These are phyloP conservation scores for Penicillium turbatum DNA, from an alignment of 495 filamentous ascomycete species.

Conservation along the genomic window DNA sequence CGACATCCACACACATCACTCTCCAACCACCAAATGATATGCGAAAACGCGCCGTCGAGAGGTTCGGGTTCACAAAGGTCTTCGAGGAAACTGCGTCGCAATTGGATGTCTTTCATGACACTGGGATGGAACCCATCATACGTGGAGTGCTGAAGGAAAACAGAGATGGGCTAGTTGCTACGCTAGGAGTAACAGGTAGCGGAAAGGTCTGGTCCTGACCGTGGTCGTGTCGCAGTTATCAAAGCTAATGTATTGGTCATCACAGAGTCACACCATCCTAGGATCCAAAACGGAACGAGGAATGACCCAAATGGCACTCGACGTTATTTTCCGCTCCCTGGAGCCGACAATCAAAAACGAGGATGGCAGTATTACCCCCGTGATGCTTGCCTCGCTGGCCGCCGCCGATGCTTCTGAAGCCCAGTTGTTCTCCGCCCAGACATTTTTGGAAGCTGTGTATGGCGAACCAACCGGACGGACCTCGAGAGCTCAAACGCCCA, in stretches of 20 bases:
- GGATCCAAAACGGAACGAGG: constrained; percentile 83
- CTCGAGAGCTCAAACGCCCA: constrained; percentile 76
- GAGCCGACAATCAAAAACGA: constrained; percentile 58
- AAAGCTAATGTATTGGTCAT: constrained; percentile 17
- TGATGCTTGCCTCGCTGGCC: constrained; percentile 64
- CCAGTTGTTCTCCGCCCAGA: constrained; percentile 67
- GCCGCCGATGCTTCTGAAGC: constrained; percentile 81
- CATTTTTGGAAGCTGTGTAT: constrained; percentile 78
- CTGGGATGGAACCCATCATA: constrained; percentile 67
- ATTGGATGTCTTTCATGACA: constrained; percentile 82
- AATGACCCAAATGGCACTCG: constrained; percentile 84
- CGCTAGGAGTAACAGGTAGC: constrained; percentile 89
- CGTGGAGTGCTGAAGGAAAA: constrained; percentile 76
- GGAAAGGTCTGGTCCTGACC: constrained; percentile 66
- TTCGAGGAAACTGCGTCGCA: constrained; percentile 84
- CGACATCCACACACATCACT: constrained; percentile 73
- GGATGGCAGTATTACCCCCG: constrained; percentile 53
- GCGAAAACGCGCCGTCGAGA: constrained; percentile 81
- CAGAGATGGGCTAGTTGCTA: constrained; percentile 85
- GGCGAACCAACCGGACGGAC: constrained; percentile 58
- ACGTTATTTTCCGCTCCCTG: constrained; percentile 80
- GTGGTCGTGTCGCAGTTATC: neutral
- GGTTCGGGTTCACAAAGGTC: constrained; percentile 89
- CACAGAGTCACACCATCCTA: constrained; percentile 91
- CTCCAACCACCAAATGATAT: constrained; percentile 76